These are phyloP conservation scores for Silybum marianum DNA, from an alignment of 129 eudicot genomes.

Conservation along the genomic window DNA sequence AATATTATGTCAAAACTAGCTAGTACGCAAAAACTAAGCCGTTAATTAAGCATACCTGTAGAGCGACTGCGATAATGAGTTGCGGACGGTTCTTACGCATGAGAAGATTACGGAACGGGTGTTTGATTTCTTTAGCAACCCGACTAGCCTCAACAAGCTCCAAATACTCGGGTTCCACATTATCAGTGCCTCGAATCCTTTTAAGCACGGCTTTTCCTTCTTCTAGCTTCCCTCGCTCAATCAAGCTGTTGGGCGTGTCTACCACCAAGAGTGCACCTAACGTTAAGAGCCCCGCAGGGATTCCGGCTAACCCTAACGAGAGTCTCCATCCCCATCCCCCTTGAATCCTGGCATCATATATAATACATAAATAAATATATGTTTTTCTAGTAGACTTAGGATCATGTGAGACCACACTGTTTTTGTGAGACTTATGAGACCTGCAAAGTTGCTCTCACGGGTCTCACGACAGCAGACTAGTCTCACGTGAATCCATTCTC, in stretches of 20 bases:
- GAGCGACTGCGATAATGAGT: constrained; percentile 64
- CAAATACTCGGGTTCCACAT: constrained; percentile 80
- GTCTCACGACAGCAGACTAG: too few species aligned
- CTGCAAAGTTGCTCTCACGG: too few species aligned
- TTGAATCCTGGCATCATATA: constrained; percentile 45
- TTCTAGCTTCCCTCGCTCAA: constrained; percentile 85
- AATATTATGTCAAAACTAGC: too few species aligned
- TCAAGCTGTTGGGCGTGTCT: constrained; percentile 93
- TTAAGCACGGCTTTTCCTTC: constrained; percentile 81
- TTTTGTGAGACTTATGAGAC: too few species aligned
- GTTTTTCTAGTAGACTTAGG: too few species aligned
- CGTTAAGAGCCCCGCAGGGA: constrained; percentile 75
- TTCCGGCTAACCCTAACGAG: constrained; percentile 86
- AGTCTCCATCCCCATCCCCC: constrained; percentile 98
- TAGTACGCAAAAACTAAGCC: too few species aligned
- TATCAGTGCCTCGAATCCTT: constrained; percentile 74
- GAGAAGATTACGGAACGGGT: constrained; percentile 88
- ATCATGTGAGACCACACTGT: too few species aligned
- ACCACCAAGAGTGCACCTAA: constrained; percentile 76
- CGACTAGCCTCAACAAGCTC: constrained; percentile 91
- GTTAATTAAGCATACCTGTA: constrained; percentile 53
- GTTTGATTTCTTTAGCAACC: constrained; percentile 67
- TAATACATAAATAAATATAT: not conserved
- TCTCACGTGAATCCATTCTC: too few species aligned
- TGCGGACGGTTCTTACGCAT: constrained; percentile 71